Base-by-base conservation (phyloP, 225 moss, liverwort and hornwort genomes). In the Rhytidiadelphus loreus region DNA sequence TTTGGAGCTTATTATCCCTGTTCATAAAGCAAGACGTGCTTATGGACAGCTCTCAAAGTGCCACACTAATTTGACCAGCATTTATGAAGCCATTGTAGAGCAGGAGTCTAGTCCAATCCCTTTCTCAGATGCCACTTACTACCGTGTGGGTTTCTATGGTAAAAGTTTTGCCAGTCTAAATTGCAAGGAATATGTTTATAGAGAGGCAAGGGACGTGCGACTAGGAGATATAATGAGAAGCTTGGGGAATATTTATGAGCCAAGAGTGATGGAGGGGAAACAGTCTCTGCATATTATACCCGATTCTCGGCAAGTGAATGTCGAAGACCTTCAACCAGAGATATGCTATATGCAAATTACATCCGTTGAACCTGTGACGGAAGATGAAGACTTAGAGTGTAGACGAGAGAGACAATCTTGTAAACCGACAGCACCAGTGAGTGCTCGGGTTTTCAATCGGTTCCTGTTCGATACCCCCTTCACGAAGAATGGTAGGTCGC, bases 141-240 rank as follows among this genome's bases (percentile, higher is more conserved):
- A 99, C 92, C 96, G 99, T 90, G 99, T 99, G 65, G 99, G 99
- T 82, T 99, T 99, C 83, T 99, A 99, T 79, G 99, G 99, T n/a
- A 97, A 94, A 87, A 96, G 97, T 68, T 97, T 99, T 93, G 96
- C 94, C 48, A 94, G 90, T 91, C 90, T 97, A 63, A 95, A 99
- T 85, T 94, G 96, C 81, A 99, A 96, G 92, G 99, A 99, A 87
- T 99, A 96, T 89, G 99, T 99, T 61, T 99, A 99, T 78, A 96
- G 99, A 88, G 99, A 99, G 87, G 96, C 99, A 61, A 96, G 97
- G 82, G 99, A 99, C 91, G 96, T 99, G 86, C 96, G 99, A 55
- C 94, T 99, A 73, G 99, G 99, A 73, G 99, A 99, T 90, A 99
- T 99, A 87, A 97, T 99, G 97, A 96, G 96, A 93, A 97, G 92